Conservation (phyloP, 371 early-diverging fungal species). For the Mortierella sp. region DNA sequence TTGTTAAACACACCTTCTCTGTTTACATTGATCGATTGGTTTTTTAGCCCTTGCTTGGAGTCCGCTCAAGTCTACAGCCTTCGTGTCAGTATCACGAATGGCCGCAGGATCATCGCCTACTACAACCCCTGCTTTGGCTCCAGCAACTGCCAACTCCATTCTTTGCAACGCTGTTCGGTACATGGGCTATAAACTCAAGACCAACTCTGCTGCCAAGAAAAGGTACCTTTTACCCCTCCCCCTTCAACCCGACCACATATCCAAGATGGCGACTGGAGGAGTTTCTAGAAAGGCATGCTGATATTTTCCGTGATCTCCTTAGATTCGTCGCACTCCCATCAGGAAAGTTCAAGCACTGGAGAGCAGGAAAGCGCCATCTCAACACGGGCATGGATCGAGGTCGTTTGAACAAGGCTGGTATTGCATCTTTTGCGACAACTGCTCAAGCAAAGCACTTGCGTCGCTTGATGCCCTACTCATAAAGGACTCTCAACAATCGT, state of each 20-base stretch:
- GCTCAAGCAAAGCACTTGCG: conserved; percentile 51
- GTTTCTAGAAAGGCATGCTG: too few relatives aligned
- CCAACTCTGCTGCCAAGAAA: conserved; percentile 58
- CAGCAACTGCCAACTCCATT: conserved; percentile 32
- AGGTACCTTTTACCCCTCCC: conserved; percentile 48
- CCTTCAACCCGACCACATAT: too few relatives aligned
- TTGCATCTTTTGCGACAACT: conserved; percentile 42
- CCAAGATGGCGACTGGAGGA: too few relatives aligned
- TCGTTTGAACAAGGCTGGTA: conserved; percentile 49
- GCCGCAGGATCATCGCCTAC: conserved; percentile 19
- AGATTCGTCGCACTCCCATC: conserved; percentile 53
- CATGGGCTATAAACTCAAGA: conserved; percentile 57
- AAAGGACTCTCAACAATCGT: too few relatives aligned
- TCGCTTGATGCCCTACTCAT: conserved; percentile 57
- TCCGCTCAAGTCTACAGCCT: conserved; percentile 39
- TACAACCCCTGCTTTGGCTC: too few relatives aligned
- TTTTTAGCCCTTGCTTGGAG: conserved; percentile 52
- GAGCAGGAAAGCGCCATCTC: conserved; percentile 55
- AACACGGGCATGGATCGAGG: conserved; percentile 57
- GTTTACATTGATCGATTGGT: too few relatives aligned
- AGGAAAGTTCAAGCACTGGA: conserved; percentile 57
- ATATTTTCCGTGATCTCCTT: too few relatives aligned
- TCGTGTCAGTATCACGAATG: conserved; percentile 32
- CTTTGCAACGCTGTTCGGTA: conserved; percentile 51
- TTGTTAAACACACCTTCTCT: too few relatives aligned